Conservation (phyloP, 768 basidiomycete genomes). For the Suillus bovinus region DNA sequence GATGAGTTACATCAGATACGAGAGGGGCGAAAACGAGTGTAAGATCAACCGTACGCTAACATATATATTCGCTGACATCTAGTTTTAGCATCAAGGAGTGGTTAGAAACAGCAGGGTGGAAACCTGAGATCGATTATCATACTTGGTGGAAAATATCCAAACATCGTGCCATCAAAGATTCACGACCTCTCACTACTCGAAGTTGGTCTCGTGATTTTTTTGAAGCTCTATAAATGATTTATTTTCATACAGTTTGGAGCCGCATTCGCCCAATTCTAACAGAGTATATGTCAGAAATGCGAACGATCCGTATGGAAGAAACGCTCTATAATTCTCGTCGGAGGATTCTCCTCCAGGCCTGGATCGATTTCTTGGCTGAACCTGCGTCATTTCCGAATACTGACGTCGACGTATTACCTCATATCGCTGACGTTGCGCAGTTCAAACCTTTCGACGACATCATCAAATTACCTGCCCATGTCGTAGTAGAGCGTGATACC, state of each 20-base stretch:
- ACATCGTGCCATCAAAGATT: slow-evolving; percentile 28
- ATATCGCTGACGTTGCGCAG: slow-evolving; percentile 27
- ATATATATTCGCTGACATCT: slow-evolving; percentile 9
- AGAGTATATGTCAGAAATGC: slow-evolving; percentile 32
- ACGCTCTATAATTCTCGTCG: slow-evolving; percentile 29
- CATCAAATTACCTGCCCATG: slow-evolving; percentile 22
- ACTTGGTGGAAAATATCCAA: slow-evolving; percentile 33
- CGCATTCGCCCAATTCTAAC: slow-evolving; percentile 21
- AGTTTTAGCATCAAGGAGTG: slow-evolving; percentile 19
- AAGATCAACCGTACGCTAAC: slow-evolving; percentile 10
- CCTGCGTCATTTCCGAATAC: slow-evolving; percentile 17
- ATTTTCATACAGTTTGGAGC: slow-evolving; percentile 17
- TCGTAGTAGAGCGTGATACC: slow-evolving; percentile 11
- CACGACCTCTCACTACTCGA: slow-evolving; percentile 24
- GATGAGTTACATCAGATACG: slow-evolving; percentile 24
- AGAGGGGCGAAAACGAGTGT: slow-evolving; percentile 27
- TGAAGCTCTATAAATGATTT: slow-evolving; percentile 10
- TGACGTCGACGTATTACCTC: slow-evolving; percentile 25
- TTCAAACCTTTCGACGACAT: slow-evolving; percentile 23
- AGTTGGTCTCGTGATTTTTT: slow-evolving; percentile 15
- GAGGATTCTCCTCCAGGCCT: slow-evolving; percentile 25
- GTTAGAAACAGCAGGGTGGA: slow-evolving; percentile 23
- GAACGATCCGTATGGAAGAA: slow-evolving; percentile 31
- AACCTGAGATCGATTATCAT: slow-evolving; percentile 30
- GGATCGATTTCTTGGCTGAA: slow-evolving; percentile 21